Evolutionary conservation across 768 basidiomycete species (phyloP).

Genomic region (Panaeolus papilionaceus): DNA sequence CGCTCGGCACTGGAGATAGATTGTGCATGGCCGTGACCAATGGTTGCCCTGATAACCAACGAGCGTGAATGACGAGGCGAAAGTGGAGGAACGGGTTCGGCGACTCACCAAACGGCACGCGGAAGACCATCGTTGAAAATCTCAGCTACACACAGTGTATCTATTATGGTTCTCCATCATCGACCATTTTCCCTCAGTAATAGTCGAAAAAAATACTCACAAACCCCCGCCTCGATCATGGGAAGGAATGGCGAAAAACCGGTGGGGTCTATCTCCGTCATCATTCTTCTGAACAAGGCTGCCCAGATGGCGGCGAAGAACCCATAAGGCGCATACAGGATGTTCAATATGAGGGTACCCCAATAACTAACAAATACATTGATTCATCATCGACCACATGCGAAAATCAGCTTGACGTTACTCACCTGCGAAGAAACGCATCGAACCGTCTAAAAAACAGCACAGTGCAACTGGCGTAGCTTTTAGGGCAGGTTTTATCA

Average conservation of each 20-base stretch:
- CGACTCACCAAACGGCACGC: conserved; percentile 26
- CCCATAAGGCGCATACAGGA: neutral
- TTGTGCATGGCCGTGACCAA: conserved; percentile 23
- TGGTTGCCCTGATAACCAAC: conserved; percentile 22
- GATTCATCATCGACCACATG: too few relatives aligned
- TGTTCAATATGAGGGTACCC: neutral
- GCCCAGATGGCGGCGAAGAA: neutral
- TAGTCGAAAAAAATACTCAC: neutral
- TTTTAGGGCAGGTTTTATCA: neutral
- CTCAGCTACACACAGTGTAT: conserved; percentile 28
- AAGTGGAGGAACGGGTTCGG: neutral
- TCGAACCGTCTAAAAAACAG: neutral
- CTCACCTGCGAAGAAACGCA: neutral
- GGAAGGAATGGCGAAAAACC: neutral
- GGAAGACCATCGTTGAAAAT: conserved; percentile 32
- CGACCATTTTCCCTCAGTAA: too few relatives aligned
- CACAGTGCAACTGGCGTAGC: neutral
- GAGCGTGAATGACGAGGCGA: neutral
- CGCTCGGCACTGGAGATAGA: conserved; percentile 15
- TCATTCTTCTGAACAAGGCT: neutral
- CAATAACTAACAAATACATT: neutral
- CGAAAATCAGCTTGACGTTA: too few relatives aligned
- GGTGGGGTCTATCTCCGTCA: neutral
- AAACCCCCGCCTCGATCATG: neutral
- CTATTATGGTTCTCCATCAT: neutral